Evolutionary conservation across 176 grass and related monocot genomes (phyloP), one percentile per base, ranked within the genome.

Genomic region (Olyra latifolia): DNA sequence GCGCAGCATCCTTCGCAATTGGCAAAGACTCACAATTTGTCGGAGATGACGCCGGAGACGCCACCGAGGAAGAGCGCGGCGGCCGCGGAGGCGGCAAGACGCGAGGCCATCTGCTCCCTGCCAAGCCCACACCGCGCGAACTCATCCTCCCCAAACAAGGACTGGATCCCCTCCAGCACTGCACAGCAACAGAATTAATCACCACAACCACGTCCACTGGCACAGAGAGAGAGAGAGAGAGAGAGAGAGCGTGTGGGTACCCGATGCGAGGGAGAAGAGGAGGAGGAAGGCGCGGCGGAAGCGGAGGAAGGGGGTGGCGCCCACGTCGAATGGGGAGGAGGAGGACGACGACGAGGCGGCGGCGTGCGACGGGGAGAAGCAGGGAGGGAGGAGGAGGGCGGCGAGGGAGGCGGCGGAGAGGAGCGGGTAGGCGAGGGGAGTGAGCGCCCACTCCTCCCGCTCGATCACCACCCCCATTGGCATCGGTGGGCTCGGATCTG

Each of bases 401-500:
- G 81, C 65, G 76, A 87, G 82, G 56, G 83, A 91, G 44, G 90
- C 71, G 3, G 75, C 78, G 75, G 86, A 86, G 74, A 99, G 90
- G 75, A 95, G 58, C 46, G 88, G 74, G 84, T 87, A 93, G 27
- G 91, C 78, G 69, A 86, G 14, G 8, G 92, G 83, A 4, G 64
- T 76, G 42, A 91, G 90, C 68, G 53, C 75, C 96, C 96, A 99
- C 83, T 83, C 85, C 63, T 93, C 93, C 54, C 79, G 84, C 88
- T 99, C 96, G 43, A 99, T 80, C 82, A 91, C 86, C 61, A 95
- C 84, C 47, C 88, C 93, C 96, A 99, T 95, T 61, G 24, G 28
- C 96, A 99, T 95, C 66, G 23, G 27, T 43, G 44, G 44, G 41
- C 32, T 49, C 40, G 40, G 55, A 78, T 71, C 69, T 53, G 43